A percentile compares a stretch with the other conserved stretches of the same genome.
phyloP scores from a whole-genome alignment of 176 grass and related monocot species.

The Oryza coarctata region DNA sequence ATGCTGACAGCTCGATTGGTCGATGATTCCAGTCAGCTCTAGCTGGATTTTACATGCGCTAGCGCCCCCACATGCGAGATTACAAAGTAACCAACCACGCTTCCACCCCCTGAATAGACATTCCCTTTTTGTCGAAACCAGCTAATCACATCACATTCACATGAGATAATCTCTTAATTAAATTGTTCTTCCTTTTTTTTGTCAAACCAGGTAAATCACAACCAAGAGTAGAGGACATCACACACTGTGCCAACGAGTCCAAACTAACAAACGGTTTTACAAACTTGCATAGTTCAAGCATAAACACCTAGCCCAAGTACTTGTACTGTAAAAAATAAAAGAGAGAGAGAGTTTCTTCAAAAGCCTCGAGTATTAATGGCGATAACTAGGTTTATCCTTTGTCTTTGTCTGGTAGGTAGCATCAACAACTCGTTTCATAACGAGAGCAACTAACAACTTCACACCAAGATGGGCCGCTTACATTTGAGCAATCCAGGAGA shows the following conservation, averaged over 20 bases:
- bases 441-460: not conserved
- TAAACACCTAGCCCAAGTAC: not conserved
- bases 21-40: not conserved
- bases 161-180: not conserved
- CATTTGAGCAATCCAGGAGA: too few species aligned
- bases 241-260: not conserved
- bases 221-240: not conserved
- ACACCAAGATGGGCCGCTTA: not conserved
- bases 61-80: not conserved
- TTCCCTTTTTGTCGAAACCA: too few species aligned
- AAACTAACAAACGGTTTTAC: not conserved
- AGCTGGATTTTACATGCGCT: not conserved
- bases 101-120: not conserved
- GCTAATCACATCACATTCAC: not conserved
- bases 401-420: not conserved
- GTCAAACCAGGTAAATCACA: not conserved
- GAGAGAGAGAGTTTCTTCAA: not conserved
- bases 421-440: not conserved
- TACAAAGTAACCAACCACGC: not conserved
- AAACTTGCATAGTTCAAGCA: not conserved
- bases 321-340: not conserved
- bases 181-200: not conserved
- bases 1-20: not conserved
- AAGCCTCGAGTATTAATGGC: not conserved
- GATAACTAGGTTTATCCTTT: not conserved